Base-by-base conservation (phyloP, 2,329 filamentous ascomycete species). In the Teratosphaeria epicoccoides region DNA sequence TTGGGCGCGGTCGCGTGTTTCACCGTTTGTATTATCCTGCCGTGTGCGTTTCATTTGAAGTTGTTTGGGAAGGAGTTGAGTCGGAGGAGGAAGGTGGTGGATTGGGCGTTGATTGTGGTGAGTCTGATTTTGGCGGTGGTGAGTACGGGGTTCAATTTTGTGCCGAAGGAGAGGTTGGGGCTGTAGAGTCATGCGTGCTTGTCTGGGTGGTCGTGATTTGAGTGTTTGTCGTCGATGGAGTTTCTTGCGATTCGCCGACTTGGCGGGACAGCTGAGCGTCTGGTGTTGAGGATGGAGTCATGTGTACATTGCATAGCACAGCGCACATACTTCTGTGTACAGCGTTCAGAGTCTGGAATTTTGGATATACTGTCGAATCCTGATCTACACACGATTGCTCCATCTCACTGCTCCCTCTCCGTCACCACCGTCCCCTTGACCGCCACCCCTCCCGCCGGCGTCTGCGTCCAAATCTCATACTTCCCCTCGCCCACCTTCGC, bases 1-100 rank as follows among this genome's bases (percentile, higher is more conserved):
- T 83, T 97, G 72, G 91, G 93, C 11, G 88, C 86, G 37, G 85
- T 89, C 3, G 78, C 95, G 14, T 96, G 91, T 71, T 95, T 95
- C 62, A 88, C 87, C 17, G 94, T 97, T 58, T 97, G 91, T 70
- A 83, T 97, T 58, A 89, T 95, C 68, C 75, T 98, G 48, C 93
- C 91, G 0, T 73, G 95, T 26, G 79, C 83, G 4, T 97, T 98
- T 66, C 89, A 97, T 64, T 72, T 97, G 52, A 95, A 90, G 71
- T 81, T 97, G 1, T 97, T 95, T 66, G 82, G 83, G 46, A 77
- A 81, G 47, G 83, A 91, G 54, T 80, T 96, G 45, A 71, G 75
- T 1, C 59, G 68, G 1, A 65, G 66, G 22, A 88, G 95, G 69
- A 82, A 80, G 61, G 66, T 80, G 4, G 58, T 86, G 44, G 82